Conservation (phyloP, 1,139 yeast genomes). For the Hanseniaspora gamundiae region DNA sequence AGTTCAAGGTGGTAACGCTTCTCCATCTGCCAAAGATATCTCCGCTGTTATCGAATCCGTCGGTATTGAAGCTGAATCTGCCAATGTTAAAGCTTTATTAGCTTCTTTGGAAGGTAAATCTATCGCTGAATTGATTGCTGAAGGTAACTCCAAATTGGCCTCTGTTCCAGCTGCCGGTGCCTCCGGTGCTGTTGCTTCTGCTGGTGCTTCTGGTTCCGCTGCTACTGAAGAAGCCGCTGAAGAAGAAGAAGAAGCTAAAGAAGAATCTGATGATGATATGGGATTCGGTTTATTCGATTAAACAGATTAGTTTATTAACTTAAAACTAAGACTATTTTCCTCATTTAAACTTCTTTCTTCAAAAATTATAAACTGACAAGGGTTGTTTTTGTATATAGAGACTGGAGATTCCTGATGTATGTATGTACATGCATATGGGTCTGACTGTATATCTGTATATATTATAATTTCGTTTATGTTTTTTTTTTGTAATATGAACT, state of each 20-base stretch:
- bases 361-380: not conserved
- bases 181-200: constrained; percentile 62
- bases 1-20: constrained; percentile 72
- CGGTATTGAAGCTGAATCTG: constrained; percentile 91
- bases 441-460: not conserved
- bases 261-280: constrained; percentile 61
- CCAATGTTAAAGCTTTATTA: constrained; percentile 73
- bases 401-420: not conserved
- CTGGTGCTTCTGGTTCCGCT: constrained; percentile 54
- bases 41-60: constrained; percentile 81
- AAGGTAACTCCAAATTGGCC: constrained; percentile 91
- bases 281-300: constrained; percentile 88
- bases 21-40: constrained; percentile 92
- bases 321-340: too few relatives aligned
- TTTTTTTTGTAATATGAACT: not conserved
- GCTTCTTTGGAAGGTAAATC: constrained; percentile 93
- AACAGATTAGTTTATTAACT: constrained; percentile 12
- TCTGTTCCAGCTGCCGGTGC: constrained; percentile 98
- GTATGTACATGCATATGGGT: too few relatives aligned
- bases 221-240: constrained; percentile 63
- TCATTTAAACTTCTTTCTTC: too few relatives aligned
- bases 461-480: not conserved
- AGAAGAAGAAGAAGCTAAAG: constrained; percentile 53
- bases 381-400: not conserved
- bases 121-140: constrained; percentile 78